A percentile compares a stretch with the other conserved stretches of the same genome.
These are phyloP conservation scores for Brachypodium distachyon DNA, from an alignment of 202 grass and related monocot species.

Conservation along the genomic window DNA sequence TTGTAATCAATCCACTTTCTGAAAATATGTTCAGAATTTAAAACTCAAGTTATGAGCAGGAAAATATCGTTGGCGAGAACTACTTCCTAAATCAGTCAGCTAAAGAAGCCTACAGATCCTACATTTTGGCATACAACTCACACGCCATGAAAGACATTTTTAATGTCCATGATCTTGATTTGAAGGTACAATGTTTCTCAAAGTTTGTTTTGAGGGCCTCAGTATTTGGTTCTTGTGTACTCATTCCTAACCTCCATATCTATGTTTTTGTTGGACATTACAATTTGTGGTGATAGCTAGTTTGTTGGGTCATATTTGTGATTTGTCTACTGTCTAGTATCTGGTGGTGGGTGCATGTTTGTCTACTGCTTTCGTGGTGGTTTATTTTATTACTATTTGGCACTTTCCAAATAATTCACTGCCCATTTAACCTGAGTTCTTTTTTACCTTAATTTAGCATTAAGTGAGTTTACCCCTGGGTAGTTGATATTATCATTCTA, in stretches of 20 bases:
- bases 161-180: conserved; percentile 76
- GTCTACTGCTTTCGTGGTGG: neutral
- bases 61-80: conserved; percentile 76
- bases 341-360: neutral
- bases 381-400: neutral
- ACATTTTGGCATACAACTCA: conserved; percentile 81
- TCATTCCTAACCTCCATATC: neutral
- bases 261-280: neutral
- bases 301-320: neutral
- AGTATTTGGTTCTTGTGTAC: neutral
- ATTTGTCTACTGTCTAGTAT: neutral
- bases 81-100: conserved; percentile 84
- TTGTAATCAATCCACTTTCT: neutral
- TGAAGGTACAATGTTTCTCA: conserved; percentile 48
- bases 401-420: neutral
- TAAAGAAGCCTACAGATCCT: conserved; percentile 90
- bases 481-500: neutral
- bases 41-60: conserved; percentile 38
- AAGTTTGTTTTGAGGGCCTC: neutral
- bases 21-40: neutral
- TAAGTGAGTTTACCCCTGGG: neutral
- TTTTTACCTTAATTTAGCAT: neutral
- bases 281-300: neutral
- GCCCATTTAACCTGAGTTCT: neutral
- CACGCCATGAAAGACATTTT: conserved; percentile 98